Percentiles rank a stretch among this genome's conserved stretches.
Conservation (phyloP, 441 rosid genomes). For the Populus hybrid region DNA sequence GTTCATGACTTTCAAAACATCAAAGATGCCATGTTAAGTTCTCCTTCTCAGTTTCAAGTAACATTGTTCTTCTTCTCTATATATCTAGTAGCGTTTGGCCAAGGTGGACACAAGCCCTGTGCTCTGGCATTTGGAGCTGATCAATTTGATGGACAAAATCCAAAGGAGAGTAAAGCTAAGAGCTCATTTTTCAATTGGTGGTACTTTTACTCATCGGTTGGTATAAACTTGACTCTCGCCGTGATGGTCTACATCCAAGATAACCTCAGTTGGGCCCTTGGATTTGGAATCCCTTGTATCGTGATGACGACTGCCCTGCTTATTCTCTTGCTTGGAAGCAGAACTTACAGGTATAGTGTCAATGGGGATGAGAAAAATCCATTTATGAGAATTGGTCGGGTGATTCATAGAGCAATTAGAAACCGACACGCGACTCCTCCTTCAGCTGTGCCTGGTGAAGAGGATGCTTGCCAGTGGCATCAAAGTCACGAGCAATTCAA, state of each 20-base stretch:
- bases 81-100: slow-evolving; percentile 40
- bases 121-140: slow-evolving; percentile 49
- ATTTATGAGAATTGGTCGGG: slow-evolving; percentile 30
- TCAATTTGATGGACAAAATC: slow-evolving; percentile 39
- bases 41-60: slow-evolving; percentile 25
- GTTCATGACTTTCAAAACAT: background rate
- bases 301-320: slow-evolving; percentile 29
- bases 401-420: slow-evolving; percentile 22
- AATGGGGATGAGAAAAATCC: slow-evolving; percentile 27
- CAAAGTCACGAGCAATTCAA: slow-evolving; percentile 32
- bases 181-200: too few species aligned
- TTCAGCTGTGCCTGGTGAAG: slow-evolving; percentile 10
- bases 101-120: slow-evolving; percentile 53
- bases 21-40: slow-evolving; percentile 14
- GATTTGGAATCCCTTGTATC: slow-evolving; percentile 37
- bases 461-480: slow-evolving; percentile 22
- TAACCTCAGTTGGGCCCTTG: slow-evolving; percentile 41
- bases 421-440: slow-evolving; percentile 17
- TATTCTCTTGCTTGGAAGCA: slow-evolving; percentile 41
- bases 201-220: slow-evolving; percentile 15
- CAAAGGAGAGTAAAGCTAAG: slow-evolving; percentile 33
- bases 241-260: slow-evolving; percentile 42
- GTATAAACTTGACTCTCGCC: slow-evolving; percentile 18
- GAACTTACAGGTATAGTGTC: slow-evolving; percentile 28
- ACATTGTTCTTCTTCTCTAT: slow-evolving; percentile 36